These are phyloP conservation scores for Penicillium sp. DNA, from an alignment of 2,329 filamentous ascomycete genomes.

Conservation along the genomic window DNA sequence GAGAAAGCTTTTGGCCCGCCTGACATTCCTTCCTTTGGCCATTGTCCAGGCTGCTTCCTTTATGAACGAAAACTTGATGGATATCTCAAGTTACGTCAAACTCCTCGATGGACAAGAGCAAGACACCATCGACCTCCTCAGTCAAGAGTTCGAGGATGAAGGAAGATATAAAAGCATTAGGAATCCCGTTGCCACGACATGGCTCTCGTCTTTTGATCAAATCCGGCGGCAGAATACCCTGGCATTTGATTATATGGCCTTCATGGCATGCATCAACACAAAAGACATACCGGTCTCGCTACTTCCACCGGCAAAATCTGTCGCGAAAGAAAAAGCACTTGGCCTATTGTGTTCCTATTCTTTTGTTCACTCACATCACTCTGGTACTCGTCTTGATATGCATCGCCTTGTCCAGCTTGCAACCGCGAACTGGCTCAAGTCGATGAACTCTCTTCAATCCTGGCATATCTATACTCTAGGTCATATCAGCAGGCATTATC, in stretches of 20 bases:
- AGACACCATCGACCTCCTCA: constrained; percentile 24
- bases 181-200: constrained; percentile 36
- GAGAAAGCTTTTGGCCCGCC: constrained; percentile 14
- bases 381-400: constrained; percentile 16
- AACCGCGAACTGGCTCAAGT: constrained; percentile 27
- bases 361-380: constrained; percentile 11
- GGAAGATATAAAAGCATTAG: constrained; percentile 24
- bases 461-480: not conserved
- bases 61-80: constrained; percentile 25
- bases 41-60: constrained; percentile 33
- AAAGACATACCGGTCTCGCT: constrained; percentile 28
- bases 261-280: constrained; percentile 31
- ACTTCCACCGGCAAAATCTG: constrained; percentile 6
- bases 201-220: constrained; percentile 34
- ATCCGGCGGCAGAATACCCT: constrained; percentile 17
- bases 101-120: constrained; percentile 24
- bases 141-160: constrained; percentile 31
- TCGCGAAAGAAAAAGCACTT: constrained; percentile 13
- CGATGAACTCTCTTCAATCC: not conserved
- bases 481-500: not conserved
- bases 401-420: constrained; percentile 34
- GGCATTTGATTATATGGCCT: constrained; percentile 25
- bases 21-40: constrained; percentile 31
- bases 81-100: constrained; percentile 10
- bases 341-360: constrained; percentile 25